These are phyloP conservation scores for Colletotrichum truncatum DNA, from an alignment of 2,329 filamentous ascomycete species.

Conservation along the genomic window DNA sequence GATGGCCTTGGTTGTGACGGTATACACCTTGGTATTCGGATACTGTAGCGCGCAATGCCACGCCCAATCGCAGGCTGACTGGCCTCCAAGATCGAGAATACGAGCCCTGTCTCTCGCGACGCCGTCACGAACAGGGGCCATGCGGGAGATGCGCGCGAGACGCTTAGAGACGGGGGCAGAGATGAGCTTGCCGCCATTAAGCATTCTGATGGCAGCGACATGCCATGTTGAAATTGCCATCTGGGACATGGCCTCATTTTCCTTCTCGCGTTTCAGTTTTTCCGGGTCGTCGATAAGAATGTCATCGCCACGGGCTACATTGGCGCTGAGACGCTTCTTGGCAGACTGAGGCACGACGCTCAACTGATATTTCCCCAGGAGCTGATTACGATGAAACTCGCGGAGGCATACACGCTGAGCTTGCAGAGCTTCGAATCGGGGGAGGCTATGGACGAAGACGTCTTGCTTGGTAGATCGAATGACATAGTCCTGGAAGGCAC, in stretches of 20 bases:
- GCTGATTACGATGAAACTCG: constrained; percentile 78
- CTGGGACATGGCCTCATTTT: constrained; percentile 82
- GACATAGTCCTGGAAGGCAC: constrained; percentile 81
- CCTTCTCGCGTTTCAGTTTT: constrained; percentile 75
- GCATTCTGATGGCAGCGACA: constrained; percentile 66
- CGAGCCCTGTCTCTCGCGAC: constrained; percentile 63
- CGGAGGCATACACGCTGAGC: constrained; percentile 80
- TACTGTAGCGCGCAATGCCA: constrained; percentile 92
- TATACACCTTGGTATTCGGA: constrained; percentile 87
- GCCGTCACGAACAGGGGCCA: constrained; percentile 53
- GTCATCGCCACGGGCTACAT: constrained; percentile 78
- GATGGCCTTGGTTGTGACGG: constrained; percentile 79
- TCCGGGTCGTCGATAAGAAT: constrained; percentile 69
- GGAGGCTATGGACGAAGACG: constrained; percentile 84
- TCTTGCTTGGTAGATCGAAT: constrained; percentile 74
- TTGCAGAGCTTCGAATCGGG: constrained; percentile 89
- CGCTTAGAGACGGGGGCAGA: constrained; percentile 71
- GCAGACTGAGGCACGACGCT: constrained; percentile 73
- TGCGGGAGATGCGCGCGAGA: constrained; percentile 63
- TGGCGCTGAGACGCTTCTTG: constrained; percentile 76
- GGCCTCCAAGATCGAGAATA: constrained; percentile 88
- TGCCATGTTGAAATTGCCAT: constrained; percentile 70
- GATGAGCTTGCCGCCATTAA: constrained; percentile 73
- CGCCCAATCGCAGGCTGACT: constrained; percentile 90
- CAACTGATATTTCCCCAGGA: constrained; percentile 87